A percentile compares a stretch with the other conserved stretches of the same genome.
Conservation (phyloP, 495 filamentous ascomycete genomes). For the Tuber magnatum region DNA sequence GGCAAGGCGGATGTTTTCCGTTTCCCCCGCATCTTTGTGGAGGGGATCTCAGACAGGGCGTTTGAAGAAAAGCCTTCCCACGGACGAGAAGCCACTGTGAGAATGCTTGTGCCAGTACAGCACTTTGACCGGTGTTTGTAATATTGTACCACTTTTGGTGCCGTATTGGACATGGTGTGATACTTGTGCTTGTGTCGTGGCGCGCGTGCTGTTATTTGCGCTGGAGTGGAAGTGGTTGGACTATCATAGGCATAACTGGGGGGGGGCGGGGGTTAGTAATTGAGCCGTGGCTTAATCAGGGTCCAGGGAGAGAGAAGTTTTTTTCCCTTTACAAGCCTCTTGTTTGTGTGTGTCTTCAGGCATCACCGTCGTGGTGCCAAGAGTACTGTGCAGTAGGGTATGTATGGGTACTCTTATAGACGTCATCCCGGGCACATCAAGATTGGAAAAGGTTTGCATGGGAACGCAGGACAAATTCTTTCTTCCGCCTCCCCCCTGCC, state of each 20-base stretch:
- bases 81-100: background rate
- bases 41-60: background rate
- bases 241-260: background rate
- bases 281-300: background rate
- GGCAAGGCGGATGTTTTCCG: background rate
- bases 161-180: background rate
- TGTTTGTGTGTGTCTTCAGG: background rate
- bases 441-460: background rate
- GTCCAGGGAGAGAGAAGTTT: background rate
- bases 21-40: background rate
- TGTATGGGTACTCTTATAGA: too few relatives aligned
- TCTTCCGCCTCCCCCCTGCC: background rate
- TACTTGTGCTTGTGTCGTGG: too few relatives aligned
- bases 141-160: background rate
- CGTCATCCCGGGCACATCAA: background rate
- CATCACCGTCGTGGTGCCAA: background rate
- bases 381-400: background rate
- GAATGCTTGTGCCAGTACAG: background rate
- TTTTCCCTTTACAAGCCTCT: background rate
- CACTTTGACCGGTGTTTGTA: background rate
- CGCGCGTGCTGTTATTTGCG: background rate
- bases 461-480: background rate
- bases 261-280: background rate
- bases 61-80: background rate
- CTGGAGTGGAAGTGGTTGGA: background rate